These are phyloP conservation scores for Litchi chinensis DNA, from an alignment of 345 rosid species.

Conservation along the genomic window DNA sequence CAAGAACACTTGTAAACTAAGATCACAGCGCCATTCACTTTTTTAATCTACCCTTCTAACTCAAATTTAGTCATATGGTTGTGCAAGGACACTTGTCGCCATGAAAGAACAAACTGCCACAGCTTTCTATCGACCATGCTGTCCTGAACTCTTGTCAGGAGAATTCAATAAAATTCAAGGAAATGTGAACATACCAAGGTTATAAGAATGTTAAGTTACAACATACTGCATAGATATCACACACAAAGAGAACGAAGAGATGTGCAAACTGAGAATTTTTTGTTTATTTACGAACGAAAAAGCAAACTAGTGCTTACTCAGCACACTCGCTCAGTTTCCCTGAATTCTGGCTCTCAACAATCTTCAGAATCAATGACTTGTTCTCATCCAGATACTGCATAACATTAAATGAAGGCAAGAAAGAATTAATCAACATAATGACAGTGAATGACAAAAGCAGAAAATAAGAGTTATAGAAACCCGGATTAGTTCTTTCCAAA, in stretches of 20 bases:
- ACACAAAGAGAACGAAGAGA: conserved; percentile 3
- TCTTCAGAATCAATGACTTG: conserved; percentile 99
- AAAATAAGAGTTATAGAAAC: too few species aligned
- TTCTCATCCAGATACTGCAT: conserved; percentile 97
- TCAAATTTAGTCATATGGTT: not conserved
- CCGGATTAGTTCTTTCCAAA: not conserved
- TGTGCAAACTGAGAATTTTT: not conserved
- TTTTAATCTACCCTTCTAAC: not conserved
- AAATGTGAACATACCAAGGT: not conserved
- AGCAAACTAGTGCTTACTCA: conserved; percentile 61
- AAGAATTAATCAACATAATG: conserved; percentile 12
- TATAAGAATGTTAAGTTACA: not conserved
- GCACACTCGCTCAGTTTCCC: conserved; percentile 96
- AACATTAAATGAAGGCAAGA: conserved; percentile 12
- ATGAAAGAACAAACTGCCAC: not conserved
- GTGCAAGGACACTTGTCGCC: not conserved
- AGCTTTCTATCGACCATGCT: not conserved
- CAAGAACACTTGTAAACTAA: too few species aligned
- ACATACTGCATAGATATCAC: not conserved
- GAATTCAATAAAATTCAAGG: not conserved
- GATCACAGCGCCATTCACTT: not conserved
- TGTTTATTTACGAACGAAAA: not conserved
- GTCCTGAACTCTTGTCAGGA: not conserved
- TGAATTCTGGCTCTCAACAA: conserved; percentile 96
- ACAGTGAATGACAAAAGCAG: not conserved